Conservation (phyloP, 371 early-diverging fungal genomes). For the Mucor ambiguus region DNA sequence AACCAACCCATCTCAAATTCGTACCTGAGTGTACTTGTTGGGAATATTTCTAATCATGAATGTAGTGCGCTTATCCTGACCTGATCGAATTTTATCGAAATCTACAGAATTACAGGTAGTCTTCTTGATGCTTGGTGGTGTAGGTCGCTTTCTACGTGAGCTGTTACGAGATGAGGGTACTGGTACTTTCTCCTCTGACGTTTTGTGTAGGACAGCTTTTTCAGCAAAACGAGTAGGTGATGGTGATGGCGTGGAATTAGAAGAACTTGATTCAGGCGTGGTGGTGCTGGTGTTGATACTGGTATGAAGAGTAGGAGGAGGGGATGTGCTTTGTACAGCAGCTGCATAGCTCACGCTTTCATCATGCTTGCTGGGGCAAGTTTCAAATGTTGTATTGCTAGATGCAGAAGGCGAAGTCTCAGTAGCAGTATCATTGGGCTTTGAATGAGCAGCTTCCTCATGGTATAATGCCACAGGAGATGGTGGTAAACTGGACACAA, state of each 20-base stretch:
- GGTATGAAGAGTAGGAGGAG: no score
- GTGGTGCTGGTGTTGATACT: neutral
- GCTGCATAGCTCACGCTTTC: neutral
- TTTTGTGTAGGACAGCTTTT: neutral
- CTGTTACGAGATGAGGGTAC: neutral
- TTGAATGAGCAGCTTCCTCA: neutral
- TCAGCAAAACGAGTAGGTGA: neutral
- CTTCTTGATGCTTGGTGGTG: neutral
- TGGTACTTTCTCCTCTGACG: neutral
- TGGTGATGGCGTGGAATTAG: neutral
- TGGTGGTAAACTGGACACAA: neutral
- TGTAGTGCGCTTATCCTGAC: slow-evolving; percentile 20
- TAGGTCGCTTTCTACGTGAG: neutral
- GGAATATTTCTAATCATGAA: slow-evolving; percentile 33
- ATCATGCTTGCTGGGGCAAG: neutral
- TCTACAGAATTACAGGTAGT: neutral
- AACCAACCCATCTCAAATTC: neutral
- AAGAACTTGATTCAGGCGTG: neutral
- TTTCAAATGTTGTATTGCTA: neutral
- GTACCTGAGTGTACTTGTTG: slow-evolving; percentile 30
- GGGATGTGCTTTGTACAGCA: neutral
- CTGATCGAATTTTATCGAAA: slow-evolving; percentile 8
- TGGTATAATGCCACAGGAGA: neutral
- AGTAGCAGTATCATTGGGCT: neutral
- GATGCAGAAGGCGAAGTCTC: neutral